Base-by-base conservation (phyloP, 106 monocot species). In the Chionographis japonica region DNA sequence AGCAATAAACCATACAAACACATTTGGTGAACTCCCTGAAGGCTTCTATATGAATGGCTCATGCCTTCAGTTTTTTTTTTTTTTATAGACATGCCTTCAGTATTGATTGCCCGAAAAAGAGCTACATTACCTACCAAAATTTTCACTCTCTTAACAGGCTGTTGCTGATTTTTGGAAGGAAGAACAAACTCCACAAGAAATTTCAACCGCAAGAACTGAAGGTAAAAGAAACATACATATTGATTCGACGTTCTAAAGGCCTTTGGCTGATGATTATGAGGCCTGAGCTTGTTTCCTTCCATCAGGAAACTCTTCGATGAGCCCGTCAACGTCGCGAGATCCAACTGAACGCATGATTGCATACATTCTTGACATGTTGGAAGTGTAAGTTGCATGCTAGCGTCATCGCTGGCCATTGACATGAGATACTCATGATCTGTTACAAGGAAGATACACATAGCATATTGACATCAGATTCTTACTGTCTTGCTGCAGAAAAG, bases 281-380 rank as follows among this genome's bases (percentile, higher is more conserved):
- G 4, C 4, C 65, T 69, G 9, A 64, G 37, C 51, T 62, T 39
- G 15, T 58, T 59, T 66, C 40, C 1, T 40, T 51, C n/a, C 40
- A 16, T 74, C 52, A 83, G 83, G 74, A 40, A 75, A 70, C 13
- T 52, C 19, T 11, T 19, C 58, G 11, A 61, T 5, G 42, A 67
- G 14, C 27, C 11, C 54, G n/a, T 62, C 66, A 53, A 11, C 52
- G 7, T 18, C 53, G 2, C 60, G 60, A 51, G 68, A 61, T 10
- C 12, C 15, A 19, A 40, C 60, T 38, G 70, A 55, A 4, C 56
- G 60, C 17, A 61, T 83, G 6, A 79, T 83, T 62, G 70, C 61
- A 12, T 74, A 75, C 17, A 72, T 83, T 58, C 74, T 83, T 62
- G 83, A 83, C 58, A 55, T 72, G 36, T 51, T 83, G 50, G 83